Evolutionary conservation across 2,329 filamentous ascomycete species (phyloP).

Genomic region (Pestalotiopsis sp.): DNA sequence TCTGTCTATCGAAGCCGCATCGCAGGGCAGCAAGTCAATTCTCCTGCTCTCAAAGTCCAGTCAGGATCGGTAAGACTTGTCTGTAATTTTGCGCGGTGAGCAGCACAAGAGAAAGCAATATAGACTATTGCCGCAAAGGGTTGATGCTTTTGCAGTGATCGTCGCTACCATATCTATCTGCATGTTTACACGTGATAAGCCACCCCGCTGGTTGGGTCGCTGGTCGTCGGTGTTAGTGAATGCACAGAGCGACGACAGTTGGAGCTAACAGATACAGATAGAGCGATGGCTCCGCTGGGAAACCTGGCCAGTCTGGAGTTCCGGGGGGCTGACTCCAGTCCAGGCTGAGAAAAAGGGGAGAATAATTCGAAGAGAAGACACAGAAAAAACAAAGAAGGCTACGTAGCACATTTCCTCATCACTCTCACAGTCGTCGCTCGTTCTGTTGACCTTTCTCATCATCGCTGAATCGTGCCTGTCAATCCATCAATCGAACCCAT

Average conservation of each 20-base stretch:
- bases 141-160: background rate
- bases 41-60: no score
- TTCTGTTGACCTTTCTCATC: background rate
- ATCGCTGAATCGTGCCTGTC: background rate
- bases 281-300: background rate
- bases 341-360: conserved; percentile 6
- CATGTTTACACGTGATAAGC: conserved; percentile 6
- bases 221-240: background rate
- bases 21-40: no score
- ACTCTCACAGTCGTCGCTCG: background rate
- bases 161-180: background rate
- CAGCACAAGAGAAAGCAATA: background rate
- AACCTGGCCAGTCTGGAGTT: conserved; percentile 9
- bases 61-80: background rate
- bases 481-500: background rate
- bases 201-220: background rate
- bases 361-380: background rate
- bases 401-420: background rate
- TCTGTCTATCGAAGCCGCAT: background rate
- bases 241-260: background rate
- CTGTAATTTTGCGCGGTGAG: background rate
- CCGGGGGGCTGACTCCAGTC: background rate
- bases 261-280: conserved; percentile 7
- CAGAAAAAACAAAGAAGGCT: background rate
- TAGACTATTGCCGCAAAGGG: background rate